Percentiles rank a stretch among this genome's conserved stretches.
phyloP scores from a whole-genome alignment of 768 basidiomycete genomes.

The Tylopilus sp. region DNA sequence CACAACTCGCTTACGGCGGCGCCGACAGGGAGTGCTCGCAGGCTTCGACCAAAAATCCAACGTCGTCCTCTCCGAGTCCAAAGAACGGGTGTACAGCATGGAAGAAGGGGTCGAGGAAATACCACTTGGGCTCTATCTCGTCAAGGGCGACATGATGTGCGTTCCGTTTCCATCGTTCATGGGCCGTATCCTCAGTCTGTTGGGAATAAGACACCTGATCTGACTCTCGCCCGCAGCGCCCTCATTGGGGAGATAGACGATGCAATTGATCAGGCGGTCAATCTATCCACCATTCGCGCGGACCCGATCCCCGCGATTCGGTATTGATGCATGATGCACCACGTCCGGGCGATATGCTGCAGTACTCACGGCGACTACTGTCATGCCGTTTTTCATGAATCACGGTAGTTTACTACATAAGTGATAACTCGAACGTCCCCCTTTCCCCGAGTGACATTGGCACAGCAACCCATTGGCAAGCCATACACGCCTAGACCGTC shows the following conservation, averaged over 20 bases:
- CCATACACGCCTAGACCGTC: constrained; percentile 5
- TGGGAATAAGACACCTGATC: background rate
- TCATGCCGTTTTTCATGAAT: background rate
- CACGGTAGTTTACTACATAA: no score
- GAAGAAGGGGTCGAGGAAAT: constrained; percentile 95
- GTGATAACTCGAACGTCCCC: no score
- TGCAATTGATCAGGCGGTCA: constrained; percentile 68
- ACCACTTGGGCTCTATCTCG: constrained; percentile 91
- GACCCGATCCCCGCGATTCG: constrained; percentile 84
- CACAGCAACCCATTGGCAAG: no score
- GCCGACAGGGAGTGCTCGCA: constrained; percentile 76
- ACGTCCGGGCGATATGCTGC: no score
- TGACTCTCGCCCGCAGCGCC: constrained; percentile 40
- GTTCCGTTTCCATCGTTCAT: constrained; percentile 34
- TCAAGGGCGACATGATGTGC: constrained; percentile 98
- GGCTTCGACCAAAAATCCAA: constrained; percentile 97
- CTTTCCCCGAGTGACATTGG: no score
- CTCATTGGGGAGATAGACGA: constrained; percentile 87
- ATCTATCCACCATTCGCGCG: constrained; percentile 76
- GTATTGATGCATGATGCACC: constrained; percentile 50
- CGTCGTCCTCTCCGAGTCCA: constrained; percentile 90
- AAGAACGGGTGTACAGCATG: constrained; percentile 86
- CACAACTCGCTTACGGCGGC: no score
- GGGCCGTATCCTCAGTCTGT: background rate
- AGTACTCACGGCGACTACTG: no score